These are phyloP conservation scores for Phytophthora quininea DNA, from an alignment of 352 stramenopile genomes.

Conservation along the genomic window DNA sequence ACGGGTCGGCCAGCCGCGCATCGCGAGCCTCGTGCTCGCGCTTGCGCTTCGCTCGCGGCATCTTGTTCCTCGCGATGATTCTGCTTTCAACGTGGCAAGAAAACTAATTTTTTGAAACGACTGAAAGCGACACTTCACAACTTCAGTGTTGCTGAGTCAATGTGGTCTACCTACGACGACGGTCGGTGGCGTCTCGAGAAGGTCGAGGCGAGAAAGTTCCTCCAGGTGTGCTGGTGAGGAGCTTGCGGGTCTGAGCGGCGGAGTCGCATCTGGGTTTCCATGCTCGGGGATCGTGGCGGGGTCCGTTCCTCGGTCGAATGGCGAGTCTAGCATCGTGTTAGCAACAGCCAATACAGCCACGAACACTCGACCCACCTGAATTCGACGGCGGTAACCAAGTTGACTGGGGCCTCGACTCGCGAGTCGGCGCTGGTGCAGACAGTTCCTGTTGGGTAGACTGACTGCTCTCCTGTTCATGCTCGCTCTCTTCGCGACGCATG, in stretches of 20 bases:
- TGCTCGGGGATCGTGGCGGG: slow-evolving; percentile 3
- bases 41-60: slow-evolving; percentile 56
- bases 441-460: slow-evolving; percentile 5
- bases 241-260: slow-evolving; percentile 31
- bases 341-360: background rate
- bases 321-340: too few relatives aligned
- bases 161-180: background rate
- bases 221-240: slow-evolving; percentile 21
- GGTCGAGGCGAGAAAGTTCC: slow-evolving; percentile 30
- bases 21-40: slow-evolving; percentile 44
- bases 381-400: slow-evolving; percentile 2
- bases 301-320: slow-evolving; percentile 32
- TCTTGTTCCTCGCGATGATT: too few relatives aligned
- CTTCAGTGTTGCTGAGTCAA: too few relatives aligned
- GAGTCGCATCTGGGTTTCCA: slow-evolving; percentile 24
- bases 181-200: slow-evolving; percentile 13
- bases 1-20: slow-evolving; percentile 61
- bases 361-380: slow-evolving; percentile 18
- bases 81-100: too few relatives aligned
- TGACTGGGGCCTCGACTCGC: background rate
- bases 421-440: background rate
- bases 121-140: too few relatives aligned
- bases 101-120: too few relatives aligned
- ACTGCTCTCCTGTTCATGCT: slow-evolving; percentile 20
- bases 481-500: slow-evolving; percentile 31